These are phyloP conservation scores for Hanseniaspora taiwanica DNA, from an alignment of 805 yeast species.

Conservation along the genomic window DNA sequence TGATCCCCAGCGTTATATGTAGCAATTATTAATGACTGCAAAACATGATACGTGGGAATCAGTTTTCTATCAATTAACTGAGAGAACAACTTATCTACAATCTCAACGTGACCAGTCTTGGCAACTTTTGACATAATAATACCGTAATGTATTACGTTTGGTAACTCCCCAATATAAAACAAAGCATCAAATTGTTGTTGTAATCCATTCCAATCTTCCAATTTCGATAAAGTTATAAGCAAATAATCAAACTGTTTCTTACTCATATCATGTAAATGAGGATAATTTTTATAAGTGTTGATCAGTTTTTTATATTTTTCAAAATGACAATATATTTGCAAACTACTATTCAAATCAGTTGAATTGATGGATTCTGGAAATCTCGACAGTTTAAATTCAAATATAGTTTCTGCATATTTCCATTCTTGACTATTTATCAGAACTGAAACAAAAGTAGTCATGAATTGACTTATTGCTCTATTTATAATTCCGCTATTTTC, in stretches of 20 bases:
- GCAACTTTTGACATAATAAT: slow-evolving; percentile 52
- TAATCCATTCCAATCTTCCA: slow-evolving; percentile 39
- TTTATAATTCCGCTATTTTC: not conserved
- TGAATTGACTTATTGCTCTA: not conserved
- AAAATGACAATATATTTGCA: not conserved
- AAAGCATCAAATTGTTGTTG: slow-evolving; percentile 44
- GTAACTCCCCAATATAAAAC: slow-evolving; percentile 40
- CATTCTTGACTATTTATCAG: not conserved
- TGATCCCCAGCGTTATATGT: slow-evolving; percentile 15
- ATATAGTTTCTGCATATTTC: not conserved
- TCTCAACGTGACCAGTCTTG: slow-evolving; percentile 31
- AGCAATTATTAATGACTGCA: slow-evolving; percentile 17
- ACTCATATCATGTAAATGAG: not conserved
- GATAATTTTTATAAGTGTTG: not conserved
- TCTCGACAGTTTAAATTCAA: not conserved
- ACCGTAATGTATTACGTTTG: slow-evolving; percentile 41
- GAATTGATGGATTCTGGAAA: not conserved
- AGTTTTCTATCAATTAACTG: slow-evolving; percentile 34
- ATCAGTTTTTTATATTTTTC: not conserved
- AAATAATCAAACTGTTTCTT: slow-evolving; percentile 33
- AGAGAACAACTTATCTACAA: slow-evolving; percentile 37
- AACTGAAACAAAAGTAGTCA: not conserved
- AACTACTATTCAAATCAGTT: not conserved
- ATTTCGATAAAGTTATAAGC: slow-evolving; percentile 31
- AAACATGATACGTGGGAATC: slow-evolving; percentile 28